Base-by-base conservation (phyloP, 176 grass and related monocot species). In the Eragrostis nindensis region DNA sequence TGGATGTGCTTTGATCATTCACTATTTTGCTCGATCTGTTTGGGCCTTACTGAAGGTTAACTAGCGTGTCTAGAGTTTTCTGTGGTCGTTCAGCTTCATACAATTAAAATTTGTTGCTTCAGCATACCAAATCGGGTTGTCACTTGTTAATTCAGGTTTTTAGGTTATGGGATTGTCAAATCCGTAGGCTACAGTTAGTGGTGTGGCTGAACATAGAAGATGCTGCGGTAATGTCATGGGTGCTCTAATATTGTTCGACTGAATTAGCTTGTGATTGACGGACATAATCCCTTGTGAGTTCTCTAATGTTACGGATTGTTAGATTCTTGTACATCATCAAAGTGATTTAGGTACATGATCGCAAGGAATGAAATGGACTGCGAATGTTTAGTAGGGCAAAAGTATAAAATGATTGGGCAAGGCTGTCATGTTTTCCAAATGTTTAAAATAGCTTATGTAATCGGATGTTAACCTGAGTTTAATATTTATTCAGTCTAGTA, bases 261-360 rank as follows among this genome's bases (percentile, higher is more conserved):
- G 17, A 45, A 71, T 70, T 63, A 54, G 4, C 22, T 10, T 64
- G 26, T 79, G 77, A 19, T 54, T 47, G 32, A 38, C 44, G 17
- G 12, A 26, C 3, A 40, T n/a, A 16, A 1, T 13, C 43, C 39
- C 27, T 75, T 53, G 57, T 47, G 13, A 72, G 46, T 36, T 46
- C 2, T 13, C 21, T 79, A 41, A 13, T 19, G 56, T 8, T 36
- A 36, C 4, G 32, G 42, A 42, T 70, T 9, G 14, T 41, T 43
- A 11, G 49, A 6, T 71, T 12, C 47, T 83, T 44, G 48, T 8
- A 6, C 64, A 41, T 8, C 38, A 38, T 47, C 43, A 7, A 10
- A 77, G 44, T 45, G 48, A 55, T 59, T 3, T 39, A 48, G 26
- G 45, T 71, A 73, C n/a, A 0, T 66, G 40, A 73, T 78, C 74